Evolutionary conservation across 1,139 yeast genomes (phyloP), one percentile per base, ranked within the genome.

Genomic region (Yamadazyma spencermartinsiae): DNA sequence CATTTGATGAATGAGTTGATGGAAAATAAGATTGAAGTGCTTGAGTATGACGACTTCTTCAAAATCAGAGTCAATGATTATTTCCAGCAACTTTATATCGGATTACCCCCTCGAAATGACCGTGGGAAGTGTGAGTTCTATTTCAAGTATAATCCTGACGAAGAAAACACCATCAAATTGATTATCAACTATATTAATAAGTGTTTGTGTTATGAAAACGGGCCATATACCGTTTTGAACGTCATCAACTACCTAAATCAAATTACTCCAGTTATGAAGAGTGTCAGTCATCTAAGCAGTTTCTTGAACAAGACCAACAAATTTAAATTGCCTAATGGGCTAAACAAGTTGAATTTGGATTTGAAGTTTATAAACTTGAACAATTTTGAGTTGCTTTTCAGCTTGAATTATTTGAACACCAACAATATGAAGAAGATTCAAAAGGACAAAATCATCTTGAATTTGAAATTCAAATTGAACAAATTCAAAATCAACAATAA

Each of bases 381-480:
- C 41, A 50, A 50, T 30, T 48, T 69, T 15, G 72, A 67, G 43
- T 59, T 62, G 19, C 52, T 68, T 7, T 70, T 60, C 44, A 54
- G 56, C 36, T 42, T 70, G 35, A 68, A 65, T 43, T 58, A 61
- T 36, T 46, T 49, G 4, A 55, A 55, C 34, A 52, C 61, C 12
- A 46, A 48, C 16, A 46, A 60, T 12, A 44, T 62, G 3, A 69
- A 68, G 44, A 68, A 65, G 49, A 53, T 69, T 14, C 50, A 56
- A 36, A 68, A 61, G 40, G 75, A 71, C 41, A 65, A 63, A 36
- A 61, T 72, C 18, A 43, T 55, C 10, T 49, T 72, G 5, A 55
- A 56, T 23, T 43, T 70, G 37, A 54, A 57, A 16, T 65, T 69
- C 46, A 64, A 57, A 41, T 50, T 46, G 15, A 67, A 67, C 45